phyloP scores from a whole-genome alignment of 495 filamentous ascomycete genomes.

The Chaetomium cochliodes region DNA sequence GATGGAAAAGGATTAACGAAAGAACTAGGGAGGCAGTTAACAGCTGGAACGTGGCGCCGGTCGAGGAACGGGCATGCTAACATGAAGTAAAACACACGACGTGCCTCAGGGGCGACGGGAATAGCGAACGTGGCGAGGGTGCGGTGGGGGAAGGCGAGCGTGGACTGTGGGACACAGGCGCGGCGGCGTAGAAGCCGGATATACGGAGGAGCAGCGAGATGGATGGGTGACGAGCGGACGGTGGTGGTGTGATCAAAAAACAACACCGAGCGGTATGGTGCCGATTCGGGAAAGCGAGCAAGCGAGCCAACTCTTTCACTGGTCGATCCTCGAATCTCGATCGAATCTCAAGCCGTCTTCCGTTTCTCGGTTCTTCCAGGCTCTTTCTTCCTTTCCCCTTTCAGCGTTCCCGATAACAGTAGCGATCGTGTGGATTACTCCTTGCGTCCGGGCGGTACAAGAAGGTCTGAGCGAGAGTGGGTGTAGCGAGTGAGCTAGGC shows the following conservation, averaged over 20 bases:
- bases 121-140: slow-evolving; percentile 43
- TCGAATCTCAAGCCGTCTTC: slow-evolving; percentile 10
- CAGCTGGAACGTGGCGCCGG: background rate
- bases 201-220: slow-evolving; percentile 8
- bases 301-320: background rate
- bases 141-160: slow-evolving; percentile 32
- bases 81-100: slow-evolving; percentile 43
- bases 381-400: slow-evolving; percentile 23
- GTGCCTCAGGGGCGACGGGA: slow-evolving; percentile 28
- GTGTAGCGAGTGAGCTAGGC: slow-evolving; percentile 24
- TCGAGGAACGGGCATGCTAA: slow-evolving; percentile 27
- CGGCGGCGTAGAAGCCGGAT: slow-evolving; percentile 11
- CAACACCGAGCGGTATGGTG: background rate
- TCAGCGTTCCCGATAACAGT: slow-evolving; percentile 21
- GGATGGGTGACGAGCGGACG: slow-evolving; percentile 16
- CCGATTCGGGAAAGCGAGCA: background rate
- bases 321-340: background rate
- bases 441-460: slow-evolving; percentile 24
- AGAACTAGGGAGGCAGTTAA: slow-evolving; percentile 40
- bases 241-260: slow-evolving; percentile 1
- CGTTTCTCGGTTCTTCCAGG: slow-evolving; percentile 22
- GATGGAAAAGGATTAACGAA: slow-evolving; percentile 36
- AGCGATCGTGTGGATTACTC: slow-evolving; percentile 38
- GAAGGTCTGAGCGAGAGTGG: slow-evolving; percentile 24
- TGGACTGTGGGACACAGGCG: slow-evolving; percentile 23